These are phyloP conservation scores for Alternaria novae-zelandiae DNA, from an alignment of 2,329 filamentous ascomycete genomes.

Conservation along the genomic window DNA sequence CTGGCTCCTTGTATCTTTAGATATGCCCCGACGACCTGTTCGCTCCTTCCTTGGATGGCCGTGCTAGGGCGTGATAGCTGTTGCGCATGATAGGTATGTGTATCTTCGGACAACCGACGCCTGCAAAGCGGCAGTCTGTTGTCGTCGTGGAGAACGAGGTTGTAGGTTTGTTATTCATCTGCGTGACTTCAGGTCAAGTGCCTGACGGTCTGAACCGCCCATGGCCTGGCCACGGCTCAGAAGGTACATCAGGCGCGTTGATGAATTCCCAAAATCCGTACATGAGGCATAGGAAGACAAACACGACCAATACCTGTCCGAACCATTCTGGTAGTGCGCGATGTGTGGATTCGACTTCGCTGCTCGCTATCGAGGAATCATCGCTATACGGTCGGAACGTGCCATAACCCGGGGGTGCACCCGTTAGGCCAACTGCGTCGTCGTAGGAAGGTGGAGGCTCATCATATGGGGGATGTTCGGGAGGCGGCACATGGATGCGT, in stretches of 20 bases:
- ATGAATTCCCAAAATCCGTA: conserved; percentile 42
- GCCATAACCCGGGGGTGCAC: conserved; percentile 39
- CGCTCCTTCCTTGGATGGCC: neutral
- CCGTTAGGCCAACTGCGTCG: conserved; percentile 33
- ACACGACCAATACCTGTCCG: conserved; percentile 36
- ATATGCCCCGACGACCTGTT: neutral
- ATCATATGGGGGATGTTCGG: conserved; percentile 18
- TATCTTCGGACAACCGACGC: neutral
- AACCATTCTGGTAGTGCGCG: conserved; percentile 37
- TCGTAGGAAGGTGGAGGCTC: conserved; percentile 45
- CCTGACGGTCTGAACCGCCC: neutral
- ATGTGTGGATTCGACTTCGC: conserved; percentile 30
- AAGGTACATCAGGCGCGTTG: conserved; percentile 18
- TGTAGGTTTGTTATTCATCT: neutral
- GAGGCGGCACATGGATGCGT: conserved; percentile 1
- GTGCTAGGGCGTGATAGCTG: neutral
- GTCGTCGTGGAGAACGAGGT: neutral
- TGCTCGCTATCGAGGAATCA: conserved; percentile 39
- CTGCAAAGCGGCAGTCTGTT: neutral
- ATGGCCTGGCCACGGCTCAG: conserved; percentile 10
- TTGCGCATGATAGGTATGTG: neutral
- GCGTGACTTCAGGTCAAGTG: neutral
- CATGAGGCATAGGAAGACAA: conserved; percentile 35
- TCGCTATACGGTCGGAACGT: conserved; percentile 38
- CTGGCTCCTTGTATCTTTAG: neutral